Evolutionary conservation across 306 rosid species (phyloP).

Genomic region (Mucuna pruriens): DNA sequence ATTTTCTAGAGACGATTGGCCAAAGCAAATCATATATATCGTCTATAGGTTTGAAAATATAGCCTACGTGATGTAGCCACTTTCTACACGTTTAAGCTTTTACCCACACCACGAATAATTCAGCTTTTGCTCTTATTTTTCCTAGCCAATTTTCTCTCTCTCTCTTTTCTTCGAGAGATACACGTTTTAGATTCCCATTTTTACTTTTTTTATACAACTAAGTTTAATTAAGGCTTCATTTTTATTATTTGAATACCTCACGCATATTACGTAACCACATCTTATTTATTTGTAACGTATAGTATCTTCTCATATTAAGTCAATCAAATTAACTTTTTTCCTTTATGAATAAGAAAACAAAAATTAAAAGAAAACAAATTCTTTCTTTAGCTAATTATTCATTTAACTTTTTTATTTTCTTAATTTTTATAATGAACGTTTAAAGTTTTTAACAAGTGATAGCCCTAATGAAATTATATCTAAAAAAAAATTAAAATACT

Average conservation of each 20-base stretch:
- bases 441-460: no score
- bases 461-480: no score
- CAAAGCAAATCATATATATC: neutral
- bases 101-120: neutral
- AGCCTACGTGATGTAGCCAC: neutral
- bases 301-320: neutral
- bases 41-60: neutral
- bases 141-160: neutral
- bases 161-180: neutral
- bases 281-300: neutral
- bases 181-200: neutral
- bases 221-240: no score
- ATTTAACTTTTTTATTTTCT: no score
- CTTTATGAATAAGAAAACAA: no score
- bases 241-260: no score
- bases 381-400: no score
- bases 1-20: neutral
- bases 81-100: no score
- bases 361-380: no score
- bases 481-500: no score
- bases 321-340: no score
- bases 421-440: neutral
- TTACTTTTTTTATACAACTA: neutral
- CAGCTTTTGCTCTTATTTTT: neutral
- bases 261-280: no score